These are phyloP conservation scores for Aspergillus egyptiacus DNA, from an alignment of 495 filamentous ascomycete genomes.

Conservation along the genomic window DNA sequence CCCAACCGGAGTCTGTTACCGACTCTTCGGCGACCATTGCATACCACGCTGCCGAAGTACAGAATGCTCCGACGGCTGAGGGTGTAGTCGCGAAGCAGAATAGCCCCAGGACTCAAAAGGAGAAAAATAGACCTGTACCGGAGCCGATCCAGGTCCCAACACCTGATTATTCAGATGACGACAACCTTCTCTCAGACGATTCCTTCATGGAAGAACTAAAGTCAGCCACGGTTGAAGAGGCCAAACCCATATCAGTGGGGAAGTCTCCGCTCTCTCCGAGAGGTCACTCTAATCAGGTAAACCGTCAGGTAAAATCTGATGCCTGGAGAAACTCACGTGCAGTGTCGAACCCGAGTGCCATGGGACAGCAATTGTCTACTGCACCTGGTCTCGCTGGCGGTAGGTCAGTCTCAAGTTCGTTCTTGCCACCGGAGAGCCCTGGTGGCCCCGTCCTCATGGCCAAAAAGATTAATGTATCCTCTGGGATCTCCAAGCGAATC, in stretches of 20 bases:
- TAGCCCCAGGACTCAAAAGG: constrained; percentile 25
- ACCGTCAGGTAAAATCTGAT: constrained; percentile 24
- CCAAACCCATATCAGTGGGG: constrained; percentile 72
- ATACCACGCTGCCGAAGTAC: constrained; percentile 9
- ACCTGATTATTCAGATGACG: constrained; percentile 54
- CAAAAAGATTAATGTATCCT: constrained; percentile 77
- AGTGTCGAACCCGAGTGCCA: constrained; percentile 43
- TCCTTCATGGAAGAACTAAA: constrained; percentile 86
- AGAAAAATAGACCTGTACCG: constrained; percentile 44
- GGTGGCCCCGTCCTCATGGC: constrained; percentile 41
- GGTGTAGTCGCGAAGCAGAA: constrained; percentile 15
- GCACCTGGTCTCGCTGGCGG: constrained; percentile 35
- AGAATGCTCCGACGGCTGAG: constrained; percentile 22
- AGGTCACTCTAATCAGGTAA: constrained; percentile 46
- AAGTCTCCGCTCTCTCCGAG: constrained; percentile 79
- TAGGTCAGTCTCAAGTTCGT: constrained; percentile 37
- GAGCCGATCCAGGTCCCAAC: constrained; percentile 54
- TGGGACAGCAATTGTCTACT: constrained; percentile 26
- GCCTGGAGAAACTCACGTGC: constrained; percentile 44
- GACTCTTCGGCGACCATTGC: constrained; percentile 15
- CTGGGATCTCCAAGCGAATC: constrained; percentile 83
- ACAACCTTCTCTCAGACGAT: constrained; percentile 70
- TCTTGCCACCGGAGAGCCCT: constrained; percentile 23
- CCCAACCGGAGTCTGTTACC: constrained; percentile 16
- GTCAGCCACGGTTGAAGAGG: constrained; percentile 74